phyloP scores from a whole-genome alignment of 768 basidiomycete genomes.

The Suillus cothurnatus region DNA sequence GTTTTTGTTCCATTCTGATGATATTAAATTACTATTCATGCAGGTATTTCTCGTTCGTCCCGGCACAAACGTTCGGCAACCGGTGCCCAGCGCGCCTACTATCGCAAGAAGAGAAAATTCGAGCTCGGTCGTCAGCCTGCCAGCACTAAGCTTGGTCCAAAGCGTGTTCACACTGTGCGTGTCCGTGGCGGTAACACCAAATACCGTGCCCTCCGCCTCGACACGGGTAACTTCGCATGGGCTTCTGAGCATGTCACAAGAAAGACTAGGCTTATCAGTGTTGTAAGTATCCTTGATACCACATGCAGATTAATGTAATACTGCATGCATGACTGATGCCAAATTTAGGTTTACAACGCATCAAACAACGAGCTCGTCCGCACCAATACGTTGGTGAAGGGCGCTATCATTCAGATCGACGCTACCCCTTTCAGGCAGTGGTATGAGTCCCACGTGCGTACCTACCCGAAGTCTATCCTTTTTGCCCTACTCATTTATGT shows the following conservation, averaged over 20 bases:
- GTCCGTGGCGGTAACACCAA: slow-evolving; percentile 96
- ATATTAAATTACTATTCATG: slow-evolving; percentile 12
- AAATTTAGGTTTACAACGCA: slow-evolving; percentile 87
- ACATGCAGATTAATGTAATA: background rate
- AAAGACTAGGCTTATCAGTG: slow-evolving; percentile 96
- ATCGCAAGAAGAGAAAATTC: slow-evolving; percentile 99
- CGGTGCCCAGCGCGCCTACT: slow-evolving; percentile 90
- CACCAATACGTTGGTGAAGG: slow-evolving; percentile 98
- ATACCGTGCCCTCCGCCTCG: slow-evolving; percentile 94
- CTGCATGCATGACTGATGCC: slow-evolving; percentile 10
- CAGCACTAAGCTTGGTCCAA: slow-evolving; percentile 93
- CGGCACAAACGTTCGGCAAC: slow-evolving; percentile 96
- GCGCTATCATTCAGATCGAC: slow-evolving; percentile 95
- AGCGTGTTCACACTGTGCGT: slow-evolving; percentile 94
- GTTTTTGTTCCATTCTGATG: slow-evolving; percentile 12
- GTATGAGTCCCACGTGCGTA: slow-evolving; percentile 96
- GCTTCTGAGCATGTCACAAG: slow-evolving; percentile 90
- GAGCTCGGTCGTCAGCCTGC: slow-evolving; percentile 99
- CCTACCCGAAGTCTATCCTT: slow-evolving; percentile 20
- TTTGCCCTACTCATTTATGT: slow-evolving; percentile 10
- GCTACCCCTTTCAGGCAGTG: slow-evolving; percentile 99
- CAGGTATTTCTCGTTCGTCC: slow-evolving; percentile 97
- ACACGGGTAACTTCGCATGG: slow-evolving; percentile 98
- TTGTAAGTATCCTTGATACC: slow-evolving; percentile 58
- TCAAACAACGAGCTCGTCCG: slow-evolving; percentile 99